Evolutionary conservation across 371 early-diverging fungal species (phyloP).

Genomic region (Scutellospora calospora): DNA sequence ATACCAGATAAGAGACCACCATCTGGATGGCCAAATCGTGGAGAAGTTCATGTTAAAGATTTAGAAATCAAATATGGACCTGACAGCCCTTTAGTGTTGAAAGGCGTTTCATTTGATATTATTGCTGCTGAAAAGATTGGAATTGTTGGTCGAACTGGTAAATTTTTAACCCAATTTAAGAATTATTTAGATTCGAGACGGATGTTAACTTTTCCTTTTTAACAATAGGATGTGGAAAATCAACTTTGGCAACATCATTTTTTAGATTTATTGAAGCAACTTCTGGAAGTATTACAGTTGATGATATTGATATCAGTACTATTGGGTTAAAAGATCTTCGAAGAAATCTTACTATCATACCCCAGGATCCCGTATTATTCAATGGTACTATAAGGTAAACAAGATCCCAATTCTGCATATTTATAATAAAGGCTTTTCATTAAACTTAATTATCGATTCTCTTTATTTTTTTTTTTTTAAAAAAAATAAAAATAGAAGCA

Average conservation of each 20-base stretch:
- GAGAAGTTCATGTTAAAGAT: constrained; percentile 65
- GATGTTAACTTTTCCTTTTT: neutral
- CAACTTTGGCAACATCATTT: constrained; percentile 71
- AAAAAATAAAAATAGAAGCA: constrained; percentile 52
- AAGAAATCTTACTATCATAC: constrained; percentile 62
- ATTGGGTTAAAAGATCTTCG: constrained; percentile 63
- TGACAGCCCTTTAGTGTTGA: constrained; percentile 66
- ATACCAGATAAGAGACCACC: constrained; percentile 61
- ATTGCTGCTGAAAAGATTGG: constrained; percentile 66
- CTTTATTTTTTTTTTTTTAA: neutral
- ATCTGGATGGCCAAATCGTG: constrained; percentile 69
- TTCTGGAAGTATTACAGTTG: constrained; percentile 69
- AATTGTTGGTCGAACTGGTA: constrained; percentile 65
- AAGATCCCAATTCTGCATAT: constrained; percentile 52
- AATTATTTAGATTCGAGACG: neutral
- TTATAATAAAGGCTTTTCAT: constrained; percentile 55
- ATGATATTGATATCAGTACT: constrained; percentile 71
- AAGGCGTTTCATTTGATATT: constrained; percentile 62
- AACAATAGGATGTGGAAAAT: constrained; percentile 68
- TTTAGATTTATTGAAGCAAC: constrained; percentile 75
- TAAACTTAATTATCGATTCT: neutral
- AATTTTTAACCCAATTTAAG: too few relatives aligned
- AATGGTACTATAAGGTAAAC: constrained; percentile 62
- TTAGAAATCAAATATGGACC: constrained; percentile 67
- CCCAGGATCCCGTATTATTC: constrained; percentile 76